These are phyloP conservation scores for Dryas integrifolia DNA, from an alignment of 331 rosid species.

Conservation along the genomic window DNA sequence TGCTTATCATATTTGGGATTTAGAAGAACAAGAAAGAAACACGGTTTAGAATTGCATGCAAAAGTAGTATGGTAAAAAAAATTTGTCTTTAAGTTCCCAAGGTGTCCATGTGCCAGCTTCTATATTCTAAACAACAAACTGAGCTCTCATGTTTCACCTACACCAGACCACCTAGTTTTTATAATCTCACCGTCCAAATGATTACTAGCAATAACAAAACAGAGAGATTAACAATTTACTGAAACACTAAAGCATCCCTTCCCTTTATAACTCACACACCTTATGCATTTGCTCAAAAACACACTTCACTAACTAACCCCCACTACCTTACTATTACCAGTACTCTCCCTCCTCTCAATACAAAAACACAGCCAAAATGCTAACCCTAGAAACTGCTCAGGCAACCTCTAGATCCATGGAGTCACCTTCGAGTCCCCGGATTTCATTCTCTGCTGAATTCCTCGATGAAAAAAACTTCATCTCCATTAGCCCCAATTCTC, in stretches of 20 bases:
- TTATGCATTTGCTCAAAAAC: slow-evolving; percentile 43
- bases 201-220: slow-evolving; percentile 33
- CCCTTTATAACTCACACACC: slow-evolving; percentile 53
- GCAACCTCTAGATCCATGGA: slow-evolving; percentile 45
- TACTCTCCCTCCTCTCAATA: slow-evolving; percentile 27
- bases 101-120: slow-evolving; percentile 85
- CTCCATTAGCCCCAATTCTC: slow-evolving; percentile 65
- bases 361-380: slow-evolving; percentile 46
- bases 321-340: slow-evolving; percentile 9
- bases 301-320: slow-evolving; percentile 23
- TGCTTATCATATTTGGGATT: slow-evolving; percentile 15
- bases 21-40: slow-evolving; percentile 9
- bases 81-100: slow-evolving; percentile 60
- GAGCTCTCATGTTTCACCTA: slow-evolving; percentile 66
- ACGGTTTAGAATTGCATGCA: slow-evolving; percentile 31
- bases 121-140: slow-evolving; percentile 57
- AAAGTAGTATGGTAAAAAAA: slow-evolving; percentile 28
- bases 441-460: slow-evolving; percentile 89
- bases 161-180: slow-evolving; percentile 64
- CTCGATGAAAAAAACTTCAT: slow-evolving; percentile 87
- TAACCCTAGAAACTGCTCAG: slow-evolving; percentile 55
- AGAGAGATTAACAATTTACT: slow-evolving; percentile 28
- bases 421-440: slow-evolving; percentile 68
- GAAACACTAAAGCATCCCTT: slow-evolving; percentile 23
- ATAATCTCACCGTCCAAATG: slow-evolving; percentile 55